These are phyloP conservation scores for Centaurea solstitialis DNA, from an alignment of 129 eudicot species.

Conservation along the genomic window DNA sequence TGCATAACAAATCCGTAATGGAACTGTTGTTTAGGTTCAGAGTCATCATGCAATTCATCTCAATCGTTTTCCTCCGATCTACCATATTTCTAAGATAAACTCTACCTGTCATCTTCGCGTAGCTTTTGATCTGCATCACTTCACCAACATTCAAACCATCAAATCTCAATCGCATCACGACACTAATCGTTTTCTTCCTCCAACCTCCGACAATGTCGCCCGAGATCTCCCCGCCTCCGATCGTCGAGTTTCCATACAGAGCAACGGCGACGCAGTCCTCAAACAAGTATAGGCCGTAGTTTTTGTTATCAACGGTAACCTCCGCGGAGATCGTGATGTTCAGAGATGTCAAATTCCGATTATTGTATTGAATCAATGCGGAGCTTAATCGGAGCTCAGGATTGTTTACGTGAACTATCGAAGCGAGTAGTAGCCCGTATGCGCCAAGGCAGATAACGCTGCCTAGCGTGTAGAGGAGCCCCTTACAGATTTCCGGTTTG, in stretches of 20 bases:
- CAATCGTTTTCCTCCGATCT: conserved; percentile 15
- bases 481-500: conserved; percentile 36
- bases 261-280: conserved; percentile 31
- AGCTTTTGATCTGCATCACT: conserved; percentile 29
- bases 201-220: conserved; percentile 34
- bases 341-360: conserved; percentile 16
- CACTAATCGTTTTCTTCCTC: conserved; percentile 7
- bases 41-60: conserved; percentile 46
- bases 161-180: conserved; percentile 30
- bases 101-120: conserved; percentile 40
- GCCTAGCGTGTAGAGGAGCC: conserved; percentile 39
- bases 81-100: conserved; percentile 31
- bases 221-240: conserved; percentile 33
- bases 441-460: conserved; percentile 20
- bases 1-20: conserved; percentile 26
- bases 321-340: conserved; percentile 33
- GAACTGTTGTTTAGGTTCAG: conserved; percentile 25
- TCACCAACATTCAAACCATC: conserved; percentile 30
- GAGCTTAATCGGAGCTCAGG: conserved; percentile 37
- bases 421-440: conserved; percentile 19
- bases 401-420: conserved; percentile 28
- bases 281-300: conserved; percentile 42
- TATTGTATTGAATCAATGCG: conserved; percentile 19
- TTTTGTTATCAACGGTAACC: conserved; percentile 29
- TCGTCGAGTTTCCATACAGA: conserved; percentile 31